phyloP scores from a whole-genome alignment of 2,329 filamentous ascomycete species.

The Curvularia eragrostidis region DNA sequence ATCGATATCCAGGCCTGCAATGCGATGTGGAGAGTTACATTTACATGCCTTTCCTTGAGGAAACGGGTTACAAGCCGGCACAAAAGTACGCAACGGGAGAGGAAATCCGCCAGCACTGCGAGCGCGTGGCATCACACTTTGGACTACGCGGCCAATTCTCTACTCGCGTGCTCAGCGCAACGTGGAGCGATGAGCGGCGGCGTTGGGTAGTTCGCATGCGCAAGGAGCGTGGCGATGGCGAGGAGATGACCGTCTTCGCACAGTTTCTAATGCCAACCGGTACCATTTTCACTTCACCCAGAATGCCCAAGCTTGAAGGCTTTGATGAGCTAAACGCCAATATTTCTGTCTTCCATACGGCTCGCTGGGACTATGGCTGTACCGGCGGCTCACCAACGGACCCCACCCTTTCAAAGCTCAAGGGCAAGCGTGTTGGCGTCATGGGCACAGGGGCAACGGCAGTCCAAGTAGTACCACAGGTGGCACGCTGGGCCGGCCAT shows the following conservation, averaged over 20 bases:
- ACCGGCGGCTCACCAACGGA: conserved; percentile 49
- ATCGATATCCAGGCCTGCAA: conserved; percentile 56
- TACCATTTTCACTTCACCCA: conserved; percentile 52
- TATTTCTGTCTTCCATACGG: conserved; percentile 54
- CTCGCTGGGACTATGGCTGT: conserved; percentile 54
- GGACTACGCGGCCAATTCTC: conserved; percentile 42
- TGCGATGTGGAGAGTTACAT: conserved; percentile 67
- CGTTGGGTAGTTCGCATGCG: conserved; percentile 21
- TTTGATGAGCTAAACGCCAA: conserved; percentile 22
- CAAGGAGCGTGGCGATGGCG: conserved; percentile 16
- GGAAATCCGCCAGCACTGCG: conserved; percentile 55
- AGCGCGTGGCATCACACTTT: conserved; percentile 49
- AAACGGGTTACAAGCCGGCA: conserved; percentile 64
- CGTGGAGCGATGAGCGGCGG: conserved; percentile 22
- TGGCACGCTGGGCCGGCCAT: conserved; percentile 48
- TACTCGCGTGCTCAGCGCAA: conserved; percentile 27
- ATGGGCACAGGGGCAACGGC: conserved; percentile 56
- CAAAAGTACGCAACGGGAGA: conserved; percentile 54
- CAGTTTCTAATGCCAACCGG: conserved; percentile 17
- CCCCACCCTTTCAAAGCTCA: conserved; percentile 25
- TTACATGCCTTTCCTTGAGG: conserved; percentile 68
- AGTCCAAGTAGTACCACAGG: conserved; percentile 51
- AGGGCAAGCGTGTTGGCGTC: conserved; percentile 50
- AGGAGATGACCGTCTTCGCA: conserved; percentile 8
- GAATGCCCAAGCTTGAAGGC: conserved; percentile 52